Base-by-base conservation (phyloP, 2,329 filamentous ascomycete genomes). In the Alternaria ethzedia region DNA sequence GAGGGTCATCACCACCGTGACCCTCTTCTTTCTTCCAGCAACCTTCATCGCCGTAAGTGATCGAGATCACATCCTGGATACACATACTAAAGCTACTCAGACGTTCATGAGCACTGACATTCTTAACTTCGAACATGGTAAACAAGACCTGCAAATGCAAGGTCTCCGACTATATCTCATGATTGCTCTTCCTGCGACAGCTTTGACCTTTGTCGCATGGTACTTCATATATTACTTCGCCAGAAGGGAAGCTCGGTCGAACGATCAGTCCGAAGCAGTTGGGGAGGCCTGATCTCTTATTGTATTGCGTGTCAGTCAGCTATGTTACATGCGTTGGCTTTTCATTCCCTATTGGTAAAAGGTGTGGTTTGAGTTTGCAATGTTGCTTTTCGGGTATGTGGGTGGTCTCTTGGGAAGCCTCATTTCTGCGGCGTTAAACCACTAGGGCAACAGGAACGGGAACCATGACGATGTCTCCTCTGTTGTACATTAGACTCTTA, bases 1-100 rank as follows among this genome's bases (percentile, higher is more conserved):
- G 82, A 70, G 77, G 17, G 76, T 81, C 13, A 83, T 83, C 54
- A 83, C 81, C 0, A 66, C 80, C 0, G 81, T 83, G 2, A 82
- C 81, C 0, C 59, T 83, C 1, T 80, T 83, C 58, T 83, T 82
- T 57, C 68, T 83, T 1, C 81, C 81, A 3, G 81, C 77, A 2
- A 83, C 81, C 0, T 83, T 82, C 62, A 79, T 83, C 8, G 80
- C 80, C 9, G 81, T 82, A 74, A 69, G 79, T 71, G 9, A 26
- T 26, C 9, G 25, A 10, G 10, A 10, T 26, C 9, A 26, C 4
- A 5, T 5, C 2, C 3, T 10, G 25, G 8, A 26, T 3, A 26
- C 25, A 9, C 25, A 6, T 9, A 9, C 25, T 26, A 3, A 26
- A 9, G 8, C 8, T 9, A 9, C 6, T 9, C 3, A 26, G 25